A percentile compares a stretch with the other conserved stretches of the same genome.
Conservation (phyloP, 495 filamentous ascomycete genomes). For the Tuber calosporum region DNA sequence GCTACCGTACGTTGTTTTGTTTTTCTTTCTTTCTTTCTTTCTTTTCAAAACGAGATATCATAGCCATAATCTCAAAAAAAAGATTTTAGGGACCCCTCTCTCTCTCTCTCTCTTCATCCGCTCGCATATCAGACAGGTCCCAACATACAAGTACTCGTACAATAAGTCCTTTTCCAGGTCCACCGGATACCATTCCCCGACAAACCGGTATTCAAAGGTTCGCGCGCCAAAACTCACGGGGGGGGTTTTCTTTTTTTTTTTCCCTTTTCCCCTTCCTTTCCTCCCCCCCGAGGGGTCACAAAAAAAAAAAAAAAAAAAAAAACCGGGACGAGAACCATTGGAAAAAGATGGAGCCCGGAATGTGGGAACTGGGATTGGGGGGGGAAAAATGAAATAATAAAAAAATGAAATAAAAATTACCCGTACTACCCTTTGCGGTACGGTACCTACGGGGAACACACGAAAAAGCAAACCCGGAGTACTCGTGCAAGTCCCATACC, state of each 20-base stretch:
- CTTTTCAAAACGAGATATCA: not conserved
- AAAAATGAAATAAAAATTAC: not conserved
- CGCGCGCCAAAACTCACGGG: not conserved
- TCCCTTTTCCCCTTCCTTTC: too few species aligned
- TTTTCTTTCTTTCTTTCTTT: too few species aligned
- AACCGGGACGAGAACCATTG: not conserved
- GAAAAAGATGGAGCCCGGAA: not conserved
- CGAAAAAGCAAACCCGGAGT: not conserved
- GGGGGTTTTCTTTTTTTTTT: too few species aligned
- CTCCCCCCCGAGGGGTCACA: too few species aligned
- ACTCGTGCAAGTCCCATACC: too few species aligned
- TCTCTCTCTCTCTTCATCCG: too few species aligned
- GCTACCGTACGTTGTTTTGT: not conserved
- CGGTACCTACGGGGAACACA: not conserved
- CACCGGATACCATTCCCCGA: not conserved
- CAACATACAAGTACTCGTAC: too few species aligned
- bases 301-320: not conserved
- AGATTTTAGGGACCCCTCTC: not conserved
- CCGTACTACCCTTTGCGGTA: not conserved
- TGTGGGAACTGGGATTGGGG: not conserved
- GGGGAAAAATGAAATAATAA: not conserved
- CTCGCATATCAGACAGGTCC: not conserved
- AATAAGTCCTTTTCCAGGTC: not conserved
- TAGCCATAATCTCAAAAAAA: slow-evolving; percentile 1
- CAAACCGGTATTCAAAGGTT: not conserved